These are phyloP conservation scores for Hypericum androsaemum DNA, from an alignment of 345 rosid genomes.

Conservation along the genomic window DNA sequence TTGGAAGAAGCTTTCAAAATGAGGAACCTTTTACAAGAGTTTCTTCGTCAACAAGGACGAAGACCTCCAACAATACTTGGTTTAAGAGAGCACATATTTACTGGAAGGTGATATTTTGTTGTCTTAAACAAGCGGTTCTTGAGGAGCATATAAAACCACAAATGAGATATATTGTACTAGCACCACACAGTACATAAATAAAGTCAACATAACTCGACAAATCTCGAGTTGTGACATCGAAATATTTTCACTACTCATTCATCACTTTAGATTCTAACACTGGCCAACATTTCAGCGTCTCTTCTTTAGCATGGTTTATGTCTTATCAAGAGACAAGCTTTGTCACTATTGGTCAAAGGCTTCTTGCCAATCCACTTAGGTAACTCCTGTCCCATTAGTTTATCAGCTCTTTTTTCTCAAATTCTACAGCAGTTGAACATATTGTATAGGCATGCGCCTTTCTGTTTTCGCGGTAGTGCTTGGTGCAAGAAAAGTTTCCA, in stretches of 20 bases:
- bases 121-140: conserved; percentile 1
- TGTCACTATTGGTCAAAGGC: conserved; percentile 92
- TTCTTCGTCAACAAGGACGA: conserved; percentile 57
- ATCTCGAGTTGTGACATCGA: too few species aligned
- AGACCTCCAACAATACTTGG: conserved; percentile 86
- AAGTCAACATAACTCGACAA: too few species aligned
- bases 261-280: too few species aligned
- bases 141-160: too few species aligned
- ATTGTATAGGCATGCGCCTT: too few species aligned
- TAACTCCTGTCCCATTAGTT: conserved; percentile 11
- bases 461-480: too few species aligned
- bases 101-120: conserved; percentile 61
- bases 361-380: conserved; percentile 95
- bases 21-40: conserved; percentile 94
- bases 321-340: conserved; percentile 97
- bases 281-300: conserved; percentile 55
- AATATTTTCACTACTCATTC: too few species aligned
- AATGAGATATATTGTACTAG: too few species aligned
- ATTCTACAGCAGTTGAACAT: not conserved
- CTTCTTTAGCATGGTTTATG: conserved; percentile 99
- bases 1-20: conserved; percentile 94
- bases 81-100: conserved; percentile 85
- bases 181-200: too few species aligned
- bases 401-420: conserved; percentile 5
- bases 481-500: too few species aligned